Percentiles rank a stretch among this genome's conserved stretches.
Conservation (phyloP, 192 early-diverging fungal genomes). For the Coemansia sp. region DNA sequence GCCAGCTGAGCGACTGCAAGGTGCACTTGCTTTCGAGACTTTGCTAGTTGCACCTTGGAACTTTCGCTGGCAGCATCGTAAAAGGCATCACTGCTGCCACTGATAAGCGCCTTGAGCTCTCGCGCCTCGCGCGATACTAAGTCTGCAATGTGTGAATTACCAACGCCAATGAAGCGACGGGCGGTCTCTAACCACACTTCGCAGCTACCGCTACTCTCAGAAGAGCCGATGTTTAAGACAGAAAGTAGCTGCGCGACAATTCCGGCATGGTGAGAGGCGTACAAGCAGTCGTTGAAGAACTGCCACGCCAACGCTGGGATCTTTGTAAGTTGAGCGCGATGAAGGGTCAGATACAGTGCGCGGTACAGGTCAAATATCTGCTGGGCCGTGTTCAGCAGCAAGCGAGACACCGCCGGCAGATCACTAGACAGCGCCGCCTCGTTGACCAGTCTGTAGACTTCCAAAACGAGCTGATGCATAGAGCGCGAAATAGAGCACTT, state of each 20-base stretch:
- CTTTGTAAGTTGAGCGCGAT: conserved; percentile 26
- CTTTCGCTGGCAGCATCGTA: not conserved
- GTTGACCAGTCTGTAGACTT: conserved; percentile 16
- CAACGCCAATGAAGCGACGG: conserved; percentile 6
- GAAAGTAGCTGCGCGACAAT: conserved; percentile 2
- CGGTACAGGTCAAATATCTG: conserved; percentile 19
- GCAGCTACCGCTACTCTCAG: not conserved
- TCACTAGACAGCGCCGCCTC: conserved; percentile 7
- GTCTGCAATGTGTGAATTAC: not conserved
- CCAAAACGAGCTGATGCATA: conserved; percentile 13
- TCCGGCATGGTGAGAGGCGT: conserved; percentile 41
- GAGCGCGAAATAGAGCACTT: conserved; percentile 20
- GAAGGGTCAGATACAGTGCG: conserved; percentile 28
- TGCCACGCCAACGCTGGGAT: conserved; percentile 45
- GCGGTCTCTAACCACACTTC: conserved; percentile 17
- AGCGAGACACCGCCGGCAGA: not conserved
- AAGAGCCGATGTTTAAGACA: not conserved
- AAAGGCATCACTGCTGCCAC: conserved; percentile 14
- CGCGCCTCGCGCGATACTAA: conserved; percentile 12
- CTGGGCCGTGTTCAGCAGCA: conserved; percentile 6
- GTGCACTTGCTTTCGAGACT: conserved; percentile 14
- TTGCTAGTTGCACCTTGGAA: conserved; percentile 7
- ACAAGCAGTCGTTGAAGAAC: conserved; percentile 49
- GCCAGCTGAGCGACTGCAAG: conserved; percentile 24
- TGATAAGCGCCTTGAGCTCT: conserved; percentile 16